Base-by-base conservation (phyloP, 352 stramenopile genomes). In the Phytopythium oedochilum region DNA sequence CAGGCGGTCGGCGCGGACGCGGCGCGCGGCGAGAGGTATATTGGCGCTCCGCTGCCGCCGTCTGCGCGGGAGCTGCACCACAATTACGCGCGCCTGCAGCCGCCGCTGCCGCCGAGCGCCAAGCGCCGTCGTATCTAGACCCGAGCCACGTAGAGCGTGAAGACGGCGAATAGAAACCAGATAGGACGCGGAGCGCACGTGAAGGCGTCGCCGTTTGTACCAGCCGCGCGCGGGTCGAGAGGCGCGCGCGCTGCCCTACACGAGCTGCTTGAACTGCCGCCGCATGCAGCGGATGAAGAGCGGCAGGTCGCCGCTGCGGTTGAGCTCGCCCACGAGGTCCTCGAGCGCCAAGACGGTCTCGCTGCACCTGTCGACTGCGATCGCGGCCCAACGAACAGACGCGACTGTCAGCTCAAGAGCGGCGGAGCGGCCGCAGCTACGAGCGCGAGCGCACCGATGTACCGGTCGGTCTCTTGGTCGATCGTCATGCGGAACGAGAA, bases 251-350 rank as follows among this genome's bases (percentile, higher is more conserved):
- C n/a, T n/a, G n/a, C n/a, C n/a, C 51, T 70, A 80, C 53, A 80
- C 65, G n/a, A 86, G 55, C 59, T 78, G 68, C 61, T 88, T 88
- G 57, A 91, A 93, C 59, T 87, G 61, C 35, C 78, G 79, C 1
- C 83, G 81, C 81, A 94, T 94, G 34, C 75, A 75, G 39, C 79
- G 81, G 25, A 94, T 80, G 57, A 94, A 88, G 23, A 73, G 66
- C 38, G 83, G 80, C 45, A 94, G 74, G 60, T 94, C 78, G 32
- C 78, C 74, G 17, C 57, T 72, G 38, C 65, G 50, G 63, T 92
- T 94, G 14, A 94, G 77, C 47, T 78, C 59, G 22, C 69, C 64
- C 51, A 89, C 69, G 18, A 92, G 42, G n/a, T 71, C 54, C 18
- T 71, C 66, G 22, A 89, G 49, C 15, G 56, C 63, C 4, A 64